Evolutionary conservation across 148 eudicot species (phyloP), one percentile per base, ranked within the genome.

Genomic region (Pharnaceum exiguum): DNA sequence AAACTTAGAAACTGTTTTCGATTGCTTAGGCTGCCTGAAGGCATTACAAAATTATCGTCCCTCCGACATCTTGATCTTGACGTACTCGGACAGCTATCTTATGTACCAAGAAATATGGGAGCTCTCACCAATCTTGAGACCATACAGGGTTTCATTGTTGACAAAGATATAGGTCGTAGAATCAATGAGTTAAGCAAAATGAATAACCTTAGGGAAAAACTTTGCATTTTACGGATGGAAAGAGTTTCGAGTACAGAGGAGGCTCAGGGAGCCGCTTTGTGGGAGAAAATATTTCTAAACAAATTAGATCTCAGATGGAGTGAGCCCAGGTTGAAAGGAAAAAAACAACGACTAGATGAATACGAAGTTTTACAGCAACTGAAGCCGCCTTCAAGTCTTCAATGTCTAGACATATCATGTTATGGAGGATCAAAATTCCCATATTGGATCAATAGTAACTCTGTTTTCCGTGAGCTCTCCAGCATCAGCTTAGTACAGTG

Each of bases 1-100:
- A 65, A 15, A n/a, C 61, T 65, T 26, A 13, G 7, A 46, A 39
- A 27, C 16, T 65, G 61, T 46, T 31, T 7, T 18, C 46, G 27
- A 4, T 36, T 65, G 1, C 12, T 31, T 17, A 49, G 5, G 16
- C 53, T 75, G 10, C 79, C 75, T 2, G 42, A 53, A 32, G 66
- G 39, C 7, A 32, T 75, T 16, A 61, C 37, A 16, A 44, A 54
- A 25, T 62, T 70, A n/a, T 3, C n/a, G 3, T 38, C 38, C 9
- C 72, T 75, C 15, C 61, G 72, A 6, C 66, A 71, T 71, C 24
- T 75, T 5, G 65, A 57, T 37, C 58, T 70, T 36, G 66, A 75
- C 46, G 43, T 62, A 23, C 17, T 60, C n/a, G 43, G 65, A 1
- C 66, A 66, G 12, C 38, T 70, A 39, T 57, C 15, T 30, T 46